A percentile compares a stretch with the other conserved stretches of the same genome.
phyloP scores from a whole-genome alignment of 2,329 filamentous ascomycete species.

The Trichoderma polysporum region DNA sequence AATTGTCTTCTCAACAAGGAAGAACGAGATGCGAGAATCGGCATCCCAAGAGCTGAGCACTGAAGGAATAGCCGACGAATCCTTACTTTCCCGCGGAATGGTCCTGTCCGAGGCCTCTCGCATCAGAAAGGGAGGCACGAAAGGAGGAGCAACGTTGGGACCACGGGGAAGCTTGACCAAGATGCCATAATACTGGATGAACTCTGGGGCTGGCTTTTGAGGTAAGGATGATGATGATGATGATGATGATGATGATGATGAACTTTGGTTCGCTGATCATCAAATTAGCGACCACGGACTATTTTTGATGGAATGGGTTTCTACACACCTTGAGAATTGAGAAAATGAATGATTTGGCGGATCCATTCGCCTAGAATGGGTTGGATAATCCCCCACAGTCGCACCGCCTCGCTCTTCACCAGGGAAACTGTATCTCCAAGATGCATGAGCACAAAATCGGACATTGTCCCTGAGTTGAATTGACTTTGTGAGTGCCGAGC shows the following conservation, averaged over 20 bases:
- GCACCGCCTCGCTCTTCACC: neutral
- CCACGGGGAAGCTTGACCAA: neutral
- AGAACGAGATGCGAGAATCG: neutral
- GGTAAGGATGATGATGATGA: neutral
- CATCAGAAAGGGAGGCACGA: neutral
- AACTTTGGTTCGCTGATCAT: neutral
- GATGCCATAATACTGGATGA: constrained; percentile 15
- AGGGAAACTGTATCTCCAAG: neutral
- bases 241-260: neutral
- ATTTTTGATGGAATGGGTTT: neutral
- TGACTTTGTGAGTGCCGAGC: neutral
- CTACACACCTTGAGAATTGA: neutral
- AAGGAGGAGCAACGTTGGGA: neutral
- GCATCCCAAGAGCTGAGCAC: neutral
- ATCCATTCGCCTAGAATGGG: neutral
- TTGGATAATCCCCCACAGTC: neutral
- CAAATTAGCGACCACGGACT: neutral
- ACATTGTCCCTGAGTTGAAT: neutral
- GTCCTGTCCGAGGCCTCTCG: neutral
- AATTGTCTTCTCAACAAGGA: neutral
- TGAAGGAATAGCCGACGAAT: neutral
- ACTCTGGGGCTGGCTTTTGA: neutral
- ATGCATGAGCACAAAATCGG: neutral
- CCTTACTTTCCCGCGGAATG: neutral
- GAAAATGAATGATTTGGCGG: neutral